phyloP scores from a whole-genome alignment of 2,329 filamentous ascomycete genomes.

The Amphichorda felina region DNA sequence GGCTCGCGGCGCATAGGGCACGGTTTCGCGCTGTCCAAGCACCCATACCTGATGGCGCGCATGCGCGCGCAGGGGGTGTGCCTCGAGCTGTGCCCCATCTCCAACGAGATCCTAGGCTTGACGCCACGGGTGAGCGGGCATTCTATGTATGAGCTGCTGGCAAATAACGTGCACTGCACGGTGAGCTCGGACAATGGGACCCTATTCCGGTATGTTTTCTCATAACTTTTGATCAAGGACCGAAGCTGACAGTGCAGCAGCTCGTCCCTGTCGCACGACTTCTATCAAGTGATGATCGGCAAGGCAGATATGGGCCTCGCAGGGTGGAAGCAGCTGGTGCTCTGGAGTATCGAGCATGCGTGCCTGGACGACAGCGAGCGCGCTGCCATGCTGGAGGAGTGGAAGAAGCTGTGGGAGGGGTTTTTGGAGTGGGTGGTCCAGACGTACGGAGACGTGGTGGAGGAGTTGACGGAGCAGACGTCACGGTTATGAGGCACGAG shows the following conservation, averaged over 20 bases:
- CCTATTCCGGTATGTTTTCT: slow-evolving; percentile 47
- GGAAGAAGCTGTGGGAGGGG: slow-evolving; percentile 42
- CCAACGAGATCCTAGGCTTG: slow-evolving; percentile 63
- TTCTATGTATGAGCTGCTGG: slow-evolving; percentile 54
- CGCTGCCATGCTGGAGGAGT: slow-evolving; percentile 24
- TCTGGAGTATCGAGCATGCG: slow-evolving; percentile 52
- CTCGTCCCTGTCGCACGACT: slow-evolving; percentile 62
- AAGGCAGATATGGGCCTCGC: slow-evolving; percentile 53
- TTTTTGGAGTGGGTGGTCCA: slow-evolving; percentile 44
- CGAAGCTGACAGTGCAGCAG: slow-evolving; percentile 26
- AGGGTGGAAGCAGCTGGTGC: slow-evolving; percentile 57
- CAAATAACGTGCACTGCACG: slow-evolving; percentile 63
- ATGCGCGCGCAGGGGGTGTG: slow-evolving; percentile 55
- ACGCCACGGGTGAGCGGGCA: slow-evolving; percentile 55
- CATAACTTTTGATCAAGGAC: neutral
- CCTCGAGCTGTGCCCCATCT: slow-evolving; percentile 67
- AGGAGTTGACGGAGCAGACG: too few species aligned
- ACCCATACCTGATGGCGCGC: slow-evolving; percentile 51
- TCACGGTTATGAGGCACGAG: too few species aligned
- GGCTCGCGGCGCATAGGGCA: slow-evolving; percentile 61
- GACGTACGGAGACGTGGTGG: slow-evolving; percentile 17
- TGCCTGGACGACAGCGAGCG: slow-evolving; percentile 35
- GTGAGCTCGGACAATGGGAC: slow-evolving; percentile 67
- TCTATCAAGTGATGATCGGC: slow-evolving; percentile 65
- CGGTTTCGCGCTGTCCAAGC: slow-evolving; percentile 56